Evolutionary conservation across 2,329 filamentous ascomycete species (phyloP).

Genomic region (Myriosclerotinia duriaeana): DNA sequence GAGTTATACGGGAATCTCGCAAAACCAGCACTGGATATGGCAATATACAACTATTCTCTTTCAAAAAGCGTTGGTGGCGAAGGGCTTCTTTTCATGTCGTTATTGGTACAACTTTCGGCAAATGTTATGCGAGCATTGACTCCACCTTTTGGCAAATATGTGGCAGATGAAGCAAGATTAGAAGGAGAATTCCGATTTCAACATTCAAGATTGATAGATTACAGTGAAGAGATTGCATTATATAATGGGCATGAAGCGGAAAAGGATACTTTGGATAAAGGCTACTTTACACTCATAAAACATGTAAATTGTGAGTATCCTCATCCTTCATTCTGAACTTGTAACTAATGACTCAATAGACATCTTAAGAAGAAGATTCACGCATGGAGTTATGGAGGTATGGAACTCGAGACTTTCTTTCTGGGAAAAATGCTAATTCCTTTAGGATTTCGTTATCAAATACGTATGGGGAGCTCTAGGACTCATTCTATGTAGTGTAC

Average conservation of each 20-base stretch:
- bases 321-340: neutral
- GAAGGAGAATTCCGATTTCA: conserved; percentile 97
- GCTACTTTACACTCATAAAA: conserved; percentile 98
- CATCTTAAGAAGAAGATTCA: conserved; percentile 84
- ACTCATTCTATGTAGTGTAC: conserved; percentile 86
- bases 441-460: conserved; percentile 88
- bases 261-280: conserved; percentile 95
- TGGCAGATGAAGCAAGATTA: conserved; percentile 89
- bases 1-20: conserved; percentile 96
- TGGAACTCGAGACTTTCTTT: conserved; percentile 1
- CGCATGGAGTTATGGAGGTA: conserved; percentile 94
- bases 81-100: conserved; percentile 90
- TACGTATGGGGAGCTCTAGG: conserved; percentile 98
- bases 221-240: conserved; percentile 90
- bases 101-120: conserved; percentile 90
- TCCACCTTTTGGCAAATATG: conserved; percentile 94
- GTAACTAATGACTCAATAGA: conserved; percentile 46
- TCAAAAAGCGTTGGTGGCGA: conserved; percentile 95
- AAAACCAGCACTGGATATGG: conserved; percentile 91
- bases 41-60: conserved; percentile 93
- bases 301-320: conserved; percentile 70
- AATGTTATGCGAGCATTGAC: conserved; percentile 89
- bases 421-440: neutral
- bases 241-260: conserved; percentile 91
- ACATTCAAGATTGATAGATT: conserved; percentile 91